Conservation (phyloP, 148 eudicot genomes). For the Cornus suecica region DNA sequence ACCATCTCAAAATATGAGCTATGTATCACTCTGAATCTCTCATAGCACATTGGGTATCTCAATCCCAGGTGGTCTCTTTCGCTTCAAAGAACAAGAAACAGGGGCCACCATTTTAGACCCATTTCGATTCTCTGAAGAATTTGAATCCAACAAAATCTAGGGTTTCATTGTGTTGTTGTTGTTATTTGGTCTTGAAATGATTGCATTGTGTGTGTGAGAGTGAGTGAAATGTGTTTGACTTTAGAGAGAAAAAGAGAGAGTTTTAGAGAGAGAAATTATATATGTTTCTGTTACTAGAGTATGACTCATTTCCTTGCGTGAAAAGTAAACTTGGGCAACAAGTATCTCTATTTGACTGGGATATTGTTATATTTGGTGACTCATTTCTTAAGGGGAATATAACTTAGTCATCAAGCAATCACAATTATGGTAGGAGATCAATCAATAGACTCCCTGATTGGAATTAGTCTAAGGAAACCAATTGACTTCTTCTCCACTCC, state of each 20-base stretch:
- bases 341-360: too few relatives aligned
- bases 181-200: neutral
- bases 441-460: too few relatives aligned
- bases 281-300: too few relatives aligned
- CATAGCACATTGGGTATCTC: slow-evolving; percentile 59
- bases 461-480: too few relatives aligned
- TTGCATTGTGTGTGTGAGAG: neutral
- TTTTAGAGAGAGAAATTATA: too few relatives aligned
- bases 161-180: neutral
- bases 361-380: too few relatives aligned
- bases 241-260: neutral
- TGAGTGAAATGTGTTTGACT: slow-evolving; percentile 11
- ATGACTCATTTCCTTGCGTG: too few relatives aligned
- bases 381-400: too few relatives aligned
- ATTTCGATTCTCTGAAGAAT: neutral
- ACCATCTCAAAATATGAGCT: slow-evolving; percentile 13
- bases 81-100: slow-evolving; percentile 48
- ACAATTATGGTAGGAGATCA: too few relatives aligned
- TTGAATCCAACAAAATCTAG: neutral
- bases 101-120: neutral
- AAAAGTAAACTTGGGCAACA: too few relatives aligned
- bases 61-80: slow-evolving; percentile 78
- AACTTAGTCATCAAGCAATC: too few relatives aligned
- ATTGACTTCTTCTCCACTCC: too few relatives aligned
- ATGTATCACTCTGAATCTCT: slow-evolving; percentile 36